Percentiles rank a stretch among this genome's conserved stretches.
phyloP scores from a whole-genome alignment of 1,139 yeast species.

The Suhomyces ambrosiae region DNA sequence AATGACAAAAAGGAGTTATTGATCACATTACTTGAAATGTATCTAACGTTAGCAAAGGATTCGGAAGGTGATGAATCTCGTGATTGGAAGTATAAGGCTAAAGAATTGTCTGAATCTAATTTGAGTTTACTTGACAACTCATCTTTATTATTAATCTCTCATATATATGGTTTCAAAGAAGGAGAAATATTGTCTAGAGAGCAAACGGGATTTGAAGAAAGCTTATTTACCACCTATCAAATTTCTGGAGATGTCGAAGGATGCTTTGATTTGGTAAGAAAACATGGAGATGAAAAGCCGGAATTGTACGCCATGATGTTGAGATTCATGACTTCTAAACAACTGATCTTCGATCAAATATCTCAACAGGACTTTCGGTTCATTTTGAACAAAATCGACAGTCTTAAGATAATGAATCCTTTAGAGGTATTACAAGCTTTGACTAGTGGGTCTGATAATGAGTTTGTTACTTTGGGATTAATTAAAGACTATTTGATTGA shows the following conservation, averaged over 20 bases:
- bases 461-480: slow-evolving; percentile 71
- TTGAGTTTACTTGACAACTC: slow-evolving; percentile 55
- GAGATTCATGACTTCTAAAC: slow-evolving; percentile 62
- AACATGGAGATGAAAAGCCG: slow-evolving; percentile 63
- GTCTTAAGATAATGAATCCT: slow-evolving; percentile 63
- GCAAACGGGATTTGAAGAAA: slow-evolving; percentile 56
- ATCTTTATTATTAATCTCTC: slow-evolving; percentile 64
- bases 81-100: slow-evolving; percentile 70
- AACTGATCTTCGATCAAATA: slow-evolving; percentile 53
- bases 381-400: slow-evolving; percentile 57
- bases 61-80: slow-evolving; percentile 31
- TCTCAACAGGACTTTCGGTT: slow-evolving; percentile 52
- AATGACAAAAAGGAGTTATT: slow-evolving; percentile 72
- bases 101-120: slow-evolving; percentile 47
- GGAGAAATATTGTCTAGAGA: slow-evolving; percentile 45
- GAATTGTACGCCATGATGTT: slow-evolving; percentile 69
- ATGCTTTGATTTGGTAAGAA: slow-evolving; percentile 57
- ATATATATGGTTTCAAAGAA: slow-evolving; percentile 58
- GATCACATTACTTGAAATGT: slow-evolving; percentile 80
- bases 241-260: slow-evolving; percentile 58
- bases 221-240: slow-evolving; percentile 64
- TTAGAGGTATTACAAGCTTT: slow-evolving; percentile 74
- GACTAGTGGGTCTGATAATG: slow-evolving; percentile 47
- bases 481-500: slow-evolving; percentile 70
- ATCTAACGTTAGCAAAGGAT: slow-evolving; percentile 57